Evolutionary conservation across 1,284 basidiomycete species (phyloP), one percentile per base, ranked within the genome.

Genomic region (Rhodotorula sp.): DNA sequence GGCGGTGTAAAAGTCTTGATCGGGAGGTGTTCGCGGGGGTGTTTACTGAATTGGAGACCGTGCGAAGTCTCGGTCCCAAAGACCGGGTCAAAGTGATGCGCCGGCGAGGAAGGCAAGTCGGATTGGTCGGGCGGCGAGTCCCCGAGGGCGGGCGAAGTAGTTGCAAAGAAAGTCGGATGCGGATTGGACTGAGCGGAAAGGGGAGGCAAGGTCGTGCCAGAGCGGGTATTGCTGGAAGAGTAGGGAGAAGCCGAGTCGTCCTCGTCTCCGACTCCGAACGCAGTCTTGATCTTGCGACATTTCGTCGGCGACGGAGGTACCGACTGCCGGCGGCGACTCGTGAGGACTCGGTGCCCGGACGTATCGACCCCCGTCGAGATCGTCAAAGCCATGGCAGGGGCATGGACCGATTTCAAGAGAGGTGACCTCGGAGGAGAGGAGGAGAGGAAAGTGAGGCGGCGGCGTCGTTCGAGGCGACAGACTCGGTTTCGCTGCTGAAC

Each of bases 1-100:
- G 67, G 67, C 18, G 67, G 67, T 3, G 57, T 51, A 23, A 68
- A 49, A 2, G 39, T 51, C 39, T 63, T 58, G 56, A 68, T 68
- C 14, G 67, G 67, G 57, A 52, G 46, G 49, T 68, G 67, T 29
- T 61, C 29, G 5, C 29, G 5, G 8, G 49, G 31, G 2, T 21
- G 23, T 1, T 3, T 29, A 2, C 18, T 14, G 10, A 5, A 1
- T 1, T 18, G 61, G 34, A 34, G 34, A 34, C 34, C 6, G 34
- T 34, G 18, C n/a, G 54, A 26, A 3, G 60, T 51, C 4, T 43
- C 39, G 39, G 39, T 43, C 10, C 10, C 10, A 14, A 12, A 52
- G 59, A 20, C 5, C 15, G 26, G 47, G 39, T 56, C 18, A 23
- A 15, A 46, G 29, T 21, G 47, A 48, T 21, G 43, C n/a, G 23